These are phyloP conservation scores for Prasinococcaceae sp. DNA, from an alignment of 139 green algal genomes.

Conservation along the genomic window DNA sequence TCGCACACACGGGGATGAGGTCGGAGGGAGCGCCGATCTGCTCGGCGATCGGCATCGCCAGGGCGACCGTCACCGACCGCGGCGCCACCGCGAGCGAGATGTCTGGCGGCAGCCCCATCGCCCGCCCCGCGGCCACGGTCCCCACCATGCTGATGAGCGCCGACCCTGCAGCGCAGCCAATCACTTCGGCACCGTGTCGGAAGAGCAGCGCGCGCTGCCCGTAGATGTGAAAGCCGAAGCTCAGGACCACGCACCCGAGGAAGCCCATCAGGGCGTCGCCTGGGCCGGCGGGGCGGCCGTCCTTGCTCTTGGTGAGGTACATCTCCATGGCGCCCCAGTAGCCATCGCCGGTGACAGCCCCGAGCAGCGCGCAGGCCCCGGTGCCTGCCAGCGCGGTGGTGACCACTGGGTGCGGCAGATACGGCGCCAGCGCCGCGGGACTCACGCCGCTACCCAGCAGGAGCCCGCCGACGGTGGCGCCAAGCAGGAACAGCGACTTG, in stretches of 20 bases:
- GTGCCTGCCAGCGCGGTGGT: background rate
- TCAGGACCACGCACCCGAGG: constrained; percentile 68
- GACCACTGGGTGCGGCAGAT: constrained; percentile 20
- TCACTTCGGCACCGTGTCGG: constrained; percentile 58
- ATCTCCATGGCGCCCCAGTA: background rate
- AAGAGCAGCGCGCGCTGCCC: constrained; percentile 44
- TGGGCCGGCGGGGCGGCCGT: constrained; percentile 28
- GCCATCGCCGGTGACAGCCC: too few species aligned
- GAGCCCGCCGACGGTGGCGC: constrained; percentile 3
- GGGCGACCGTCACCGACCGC: constrained; percentile 62
- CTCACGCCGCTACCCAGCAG: too few species aligned
- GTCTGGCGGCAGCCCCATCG: constrained; percentile 34
- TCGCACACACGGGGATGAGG: too few species aligned
- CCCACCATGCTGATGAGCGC: constrained; percentile 58
- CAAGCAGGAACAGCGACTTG: background rate
- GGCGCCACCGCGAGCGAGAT: constrained; percentile 53
- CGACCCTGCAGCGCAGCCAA: constrained; percentile 41
- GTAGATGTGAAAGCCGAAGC: constrained; percentile 63
- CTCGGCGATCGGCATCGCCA: constrained; percentile 73
- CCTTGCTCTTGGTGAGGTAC: constrained; percentile 8
- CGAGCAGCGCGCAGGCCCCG: too few species aligned
- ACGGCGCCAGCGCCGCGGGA: too few species aligned
- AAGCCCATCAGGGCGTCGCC: constrained; percentile 69
- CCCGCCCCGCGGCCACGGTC: constrained; percentile 44
- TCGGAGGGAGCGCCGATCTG: background rate